A percentile compares a stretch with the other conserved stretches of the same genome.
Conservation (phyloP, 2,329 filamentous ascomycete genomes). For the Chaetomium strumarium region DNA sequence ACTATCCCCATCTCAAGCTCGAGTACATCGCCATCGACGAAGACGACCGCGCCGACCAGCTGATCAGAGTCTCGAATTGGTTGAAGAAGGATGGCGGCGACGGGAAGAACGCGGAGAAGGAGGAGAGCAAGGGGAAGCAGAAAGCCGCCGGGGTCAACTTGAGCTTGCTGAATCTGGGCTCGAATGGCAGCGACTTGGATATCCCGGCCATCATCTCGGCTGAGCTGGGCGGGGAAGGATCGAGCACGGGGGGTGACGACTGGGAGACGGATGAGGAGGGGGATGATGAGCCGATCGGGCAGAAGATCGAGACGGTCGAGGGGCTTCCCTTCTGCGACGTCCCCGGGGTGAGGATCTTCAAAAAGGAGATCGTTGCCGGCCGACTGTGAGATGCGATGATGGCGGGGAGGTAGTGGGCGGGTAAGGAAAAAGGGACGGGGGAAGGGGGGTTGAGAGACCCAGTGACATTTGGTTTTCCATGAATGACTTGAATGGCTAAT, state of each 20-base stretch:
- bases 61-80: conserved; percentile 36
- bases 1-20: conserved; percentile 49
- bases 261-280: conserved; percentile 27
- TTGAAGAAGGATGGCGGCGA: conserved; percentile 28
- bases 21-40: conserved; percentile 54
- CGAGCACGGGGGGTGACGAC: conserved; percentile 30
- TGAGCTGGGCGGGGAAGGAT: conserved; percentile 15
- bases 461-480: no score
- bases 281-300: conserved; percentile 22
- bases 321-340: conserved; percentile 40
- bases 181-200: background rate
- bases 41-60: conserved; percentile 42
- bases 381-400: conserved; percentile 31
- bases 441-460: no score
- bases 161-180: background rate
- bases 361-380: conserved; percentile 48
- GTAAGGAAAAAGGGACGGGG: background rate
- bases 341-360: conserved; percentile 49
- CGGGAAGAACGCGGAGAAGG: conserved; percentile 34
- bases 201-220: conserved; percentile 2
- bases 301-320: conserved; percentile 36
- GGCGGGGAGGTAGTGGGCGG: background rate
- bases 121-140: conserved; percentile 28
- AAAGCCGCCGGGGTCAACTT: background rate
- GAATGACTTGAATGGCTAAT: no score